These are phyloP conservation scores for Neurospora crassa DNA, from an alignment of 2,329 filamentous ascomycete species.

Conservation along the genomic window DNA sequence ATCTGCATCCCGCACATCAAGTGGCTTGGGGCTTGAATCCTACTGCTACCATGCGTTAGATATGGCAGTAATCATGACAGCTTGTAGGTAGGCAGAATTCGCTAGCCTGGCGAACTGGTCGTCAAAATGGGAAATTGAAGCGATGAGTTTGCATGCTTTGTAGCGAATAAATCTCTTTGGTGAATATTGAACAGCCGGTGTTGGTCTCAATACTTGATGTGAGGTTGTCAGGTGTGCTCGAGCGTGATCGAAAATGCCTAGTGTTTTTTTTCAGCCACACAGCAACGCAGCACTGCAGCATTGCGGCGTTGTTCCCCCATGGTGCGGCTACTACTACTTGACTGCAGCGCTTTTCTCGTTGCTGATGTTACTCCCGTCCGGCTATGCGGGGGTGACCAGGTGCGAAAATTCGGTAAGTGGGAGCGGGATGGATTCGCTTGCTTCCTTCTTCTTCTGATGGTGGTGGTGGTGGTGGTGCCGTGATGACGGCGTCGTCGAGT, in stretches of 20 bases:
- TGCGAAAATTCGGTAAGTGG: background rate
- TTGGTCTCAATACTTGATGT: background rate
- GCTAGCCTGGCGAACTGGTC: background rate
- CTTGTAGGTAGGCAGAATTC: background rate
- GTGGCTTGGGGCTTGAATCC: background rate
- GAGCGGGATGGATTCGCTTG: background rate
- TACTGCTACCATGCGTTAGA: background rate
- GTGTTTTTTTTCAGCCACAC: background rate
- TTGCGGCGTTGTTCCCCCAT: background rate
- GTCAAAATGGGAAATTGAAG: background rate
- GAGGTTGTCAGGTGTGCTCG: background rate
- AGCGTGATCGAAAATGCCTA: background rate
- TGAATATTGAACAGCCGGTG: background rate
- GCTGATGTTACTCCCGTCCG: background rate
- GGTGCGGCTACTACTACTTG: background rate
- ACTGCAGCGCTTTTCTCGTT: background rate
- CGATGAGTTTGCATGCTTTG: background rate
- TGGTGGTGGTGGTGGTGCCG: background rate
- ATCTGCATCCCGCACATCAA: background rate
- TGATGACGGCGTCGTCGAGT: background rate
- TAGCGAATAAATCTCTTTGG: background rate
- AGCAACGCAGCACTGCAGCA: background rate
- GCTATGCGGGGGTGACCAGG: background rate
- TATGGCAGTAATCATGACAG: background rate
- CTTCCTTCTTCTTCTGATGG: background rate